Evolutionary conservation across 2,329 filamentous ascomycete genomes (phyloP).

Genomic region (Penicillium thymicola): DNA sequence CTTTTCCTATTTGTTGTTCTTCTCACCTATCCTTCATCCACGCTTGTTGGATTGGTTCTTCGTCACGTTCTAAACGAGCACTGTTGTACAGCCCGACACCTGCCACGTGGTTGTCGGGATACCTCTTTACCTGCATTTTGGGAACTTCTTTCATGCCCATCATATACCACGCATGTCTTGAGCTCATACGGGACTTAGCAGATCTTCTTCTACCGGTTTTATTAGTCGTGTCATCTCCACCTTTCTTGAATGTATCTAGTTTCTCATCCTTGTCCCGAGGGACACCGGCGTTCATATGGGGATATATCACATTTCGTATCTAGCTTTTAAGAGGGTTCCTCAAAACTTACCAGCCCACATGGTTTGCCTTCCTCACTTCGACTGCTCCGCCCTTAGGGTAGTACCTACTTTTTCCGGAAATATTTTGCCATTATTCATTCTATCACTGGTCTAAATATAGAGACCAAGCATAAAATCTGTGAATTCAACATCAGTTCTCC

Average conservation of each 20-base stretch:
- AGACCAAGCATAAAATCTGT: background rate
- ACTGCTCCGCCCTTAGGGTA: background rate
- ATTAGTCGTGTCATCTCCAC: background rate
- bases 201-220: background rate
- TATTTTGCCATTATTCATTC: background rate
- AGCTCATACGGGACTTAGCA: background rate
- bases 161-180: slow-evolving; percentile 14
- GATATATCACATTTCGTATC: slow-evolving; percentile 8
- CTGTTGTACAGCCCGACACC: slow-evolving; percentile 22
- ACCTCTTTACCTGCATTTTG: slow-evolving; percentile 16
- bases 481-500: background rate
- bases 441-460: background rate
- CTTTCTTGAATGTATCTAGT: slow-evolving; percentile 5
- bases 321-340: background rate
- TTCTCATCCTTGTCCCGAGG: slow-evolving; percentile 7
- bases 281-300: slow-evolving; percentile 9
- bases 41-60: slow-evolving; percentile 6
- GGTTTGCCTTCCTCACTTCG: background rate
- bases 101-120: background rate
- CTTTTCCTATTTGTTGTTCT: background rate
- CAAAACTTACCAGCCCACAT: background rate
- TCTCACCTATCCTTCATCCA: slow-evolving; percentile 1
- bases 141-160: slow-evolving; percentile 5
- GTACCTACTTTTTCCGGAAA: background rate
- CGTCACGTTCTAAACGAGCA: slow-evolving; percentile 9